Evolutionary conservation across 306 rosid species (phyloP), one percentile per base, ranked within the genome.

Genomic region (Vigna reflexopilosa): DNA sequence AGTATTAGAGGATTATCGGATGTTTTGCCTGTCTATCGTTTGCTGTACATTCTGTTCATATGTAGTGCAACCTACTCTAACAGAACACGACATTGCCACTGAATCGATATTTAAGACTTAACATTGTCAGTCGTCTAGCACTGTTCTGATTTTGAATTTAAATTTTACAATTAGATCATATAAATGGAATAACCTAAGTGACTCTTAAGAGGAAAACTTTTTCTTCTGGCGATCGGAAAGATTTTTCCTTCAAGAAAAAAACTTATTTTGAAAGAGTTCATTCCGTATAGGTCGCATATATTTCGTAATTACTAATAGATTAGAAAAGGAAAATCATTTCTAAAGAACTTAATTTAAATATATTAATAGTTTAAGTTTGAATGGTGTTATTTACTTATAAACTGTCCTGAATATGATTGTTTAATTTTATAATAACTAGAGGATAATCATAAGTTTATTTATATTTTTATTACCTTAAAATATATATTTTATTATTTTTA

Each of bases 41-140:
- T 88, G 67, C 54, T 88, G 90, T 85, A 86, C 78, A 75, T 83
- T 12, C 71, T 84, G 88, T 75, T 77, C 67, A 66, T 83, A 79
- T 79, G 72, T 68, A 58, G 76, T 56, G 28, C 17, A 73, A 50
- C 68, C 38, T 36, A 13, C n/a, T 30, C 74, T 82, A 64, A 66
- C 76, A 42, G 24, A 38, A 19, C 26, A 54, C 13, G 26, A 22
- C 26, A 26, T 80, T 30, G 71, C 67, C 72, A 5, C 79, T 38
- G 51, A 67, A 67, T 49, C 66, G 5, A 57, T 83, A 44, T 82
- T 71, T 57, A 54, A 32, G 62, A 61, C 68, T 17, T 34, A 44
- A 52, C 59, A 55, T 51, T 68, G 63, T 68, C 49, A 2, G 40
- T 64, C 17, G 19, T 70, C 17, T 45, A 38, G 22, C 22, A n/a